Conservation (phyloP, 1,284 basidiomycete species). For the Meripilus lineatus region DNA sequence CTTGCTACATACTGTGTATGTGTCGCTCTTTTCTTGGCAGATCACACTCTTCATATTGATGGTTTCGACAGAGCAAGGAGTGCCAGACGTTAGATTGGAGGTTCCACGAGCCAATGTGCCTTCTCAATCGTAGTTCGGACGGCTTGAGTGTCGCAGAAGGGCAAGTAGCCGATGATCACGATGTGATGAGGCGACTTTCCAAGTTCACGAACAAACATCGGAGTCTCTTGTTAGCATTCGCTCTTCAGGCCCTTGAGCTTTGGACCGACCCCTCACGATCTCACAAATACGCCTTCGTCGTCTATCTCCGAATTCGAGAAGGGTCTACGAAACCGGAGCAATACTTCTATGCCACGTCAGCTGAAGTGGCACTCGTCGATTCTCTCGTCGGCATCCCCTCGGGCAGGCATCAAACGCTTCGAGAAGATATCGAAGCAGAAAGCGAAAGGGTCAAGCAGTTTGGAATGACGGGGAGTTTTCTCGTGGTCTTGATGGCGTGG, state of each 20-base stretch:
- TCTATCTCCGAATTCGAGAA: slow-evolving; percentile 16
- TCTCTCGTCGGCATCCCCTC: slow-evolving; percentile 12
- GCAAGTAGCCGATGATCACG: slow-evolving; percentile 7
- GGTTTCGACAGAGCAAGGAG: slow-evolving; percentile 16
- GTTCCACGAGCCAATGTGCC: slow-evolving; percentile 19
- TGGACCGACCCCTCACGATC: slow-evolving; percentile 11
- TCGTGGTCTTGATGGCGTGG: slow-evolving; percentile 15
- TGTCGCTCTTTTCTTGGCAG: background rate
- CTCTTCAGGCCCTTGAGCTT: slow-evolving; percentile 17
- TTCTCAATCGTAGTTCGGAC: no score
- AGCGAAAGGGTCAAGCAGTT: slow-evolving; percentile 13
- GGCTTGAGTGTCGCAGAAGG: no score
- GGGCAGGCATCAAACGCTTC: slow-evolving; percentile 17
- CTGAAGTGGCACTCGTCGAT: slow-evolving; percentile 16
- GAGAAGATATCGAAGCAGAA: slow-evolving; percentile 15
- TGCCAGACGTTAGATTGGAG: slow-evolving; percentile 20
- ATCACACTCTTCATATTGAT: no score
- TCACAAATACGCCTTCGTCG: slow-evolving; percentile 14
- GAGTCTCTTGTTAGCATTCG: slow-evolving; percentile 16
- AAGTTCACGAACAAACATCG: slow-evolving; percentile 22
- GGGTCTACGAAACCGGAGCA: slow-evolving; percentile 15
- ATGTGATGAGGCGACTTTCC: slow-evolving; percentile 13
- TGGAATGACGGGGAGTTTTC: slow-evolving; percentile 13
- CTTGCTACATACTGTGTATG: slow-evolving; percentile 8
- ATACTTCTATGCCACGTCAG: slow-evolving; percentile 16